Conservation (phyloP, 345 rosid species). For the Fremontodendron californicum region DNA sequence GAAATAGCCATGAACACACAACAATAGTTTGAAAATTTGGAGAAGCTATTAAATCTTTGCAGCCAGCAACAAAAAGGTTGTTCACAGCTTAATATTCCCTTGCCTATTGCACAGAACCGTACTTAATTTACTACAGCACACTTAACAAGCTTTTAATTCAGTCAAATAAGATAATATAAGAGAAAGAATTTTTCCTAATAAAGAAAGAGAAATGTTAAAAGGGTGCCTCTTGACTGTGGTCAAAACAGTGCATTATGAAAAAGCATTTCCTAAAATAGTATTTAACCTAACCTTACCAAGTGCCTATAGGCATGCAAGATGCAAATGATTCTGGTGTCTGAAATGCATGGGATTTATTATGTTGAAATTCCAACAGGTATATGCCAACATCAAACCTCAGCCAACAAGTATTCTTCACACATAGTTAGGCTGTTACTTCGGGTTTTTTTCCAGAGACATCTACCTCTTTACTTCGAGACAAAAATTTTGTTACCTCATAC, state of each 20-base stretch:
- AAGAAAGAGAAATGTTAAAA: background rate
- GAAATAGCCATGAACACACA: background rate
- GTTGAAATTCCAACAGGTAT: background rate
- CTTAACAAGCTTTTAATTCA: background rate
- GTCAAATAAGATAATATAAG: background rate
- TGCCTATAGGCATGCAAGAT: background rate
- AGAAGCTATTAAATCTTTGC: background rate
- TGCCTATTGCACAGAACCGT: background rate
- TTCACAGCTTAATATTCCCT: background rate
- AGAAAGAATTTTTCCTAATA: background rate
- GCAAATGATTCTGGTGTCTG: background rate
- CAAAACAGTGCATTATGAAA: background rate
- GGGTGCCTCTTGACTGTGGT: background rate
- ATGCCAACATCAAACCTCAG: background rate
- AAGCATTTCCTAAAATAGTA: background rate
- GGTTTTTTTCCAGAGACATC: background rate
- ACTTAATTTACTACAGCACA: background rate
- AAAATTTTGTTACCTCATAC: background rate
- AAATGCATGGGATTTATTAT: background rate
- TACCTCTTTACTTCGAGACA: background rate
- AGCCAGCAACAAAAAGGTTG: background rate
- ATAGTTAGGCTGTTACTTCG: background rate
- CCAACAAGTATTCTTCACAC: background rate
- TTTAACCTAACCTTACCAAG: background rate
- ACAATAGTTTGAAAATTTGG: background rate